Conservation (phyloP, 2,329 filamentous ascomycete genomes). For the Penicillium sp. region DNA sequence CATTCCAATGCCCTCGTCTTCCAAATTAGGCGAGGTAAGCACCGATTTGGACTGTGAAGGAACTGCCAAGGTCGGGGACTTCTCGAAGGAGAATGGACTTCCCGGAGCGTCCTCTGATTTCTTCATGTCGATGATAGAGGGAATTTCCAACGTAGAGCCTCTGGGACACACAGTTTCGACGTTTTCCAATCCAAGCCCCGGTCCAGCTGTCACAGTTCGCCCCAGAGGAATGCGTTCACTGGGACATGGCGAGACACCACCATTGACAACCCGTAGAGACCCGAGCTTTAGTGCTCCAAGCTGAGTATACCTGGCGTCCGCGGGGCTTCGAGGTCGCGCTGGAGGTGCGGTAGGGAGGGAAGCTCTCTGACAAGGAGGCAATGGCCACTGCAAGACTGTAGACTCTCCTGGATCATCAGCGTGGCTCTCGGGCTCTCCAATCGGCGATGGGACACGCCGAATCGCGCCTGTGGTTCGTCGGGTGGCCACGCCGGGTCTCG, state of each 20-base stretch:
- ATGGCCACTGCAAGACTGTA: constrained; percentile 19
- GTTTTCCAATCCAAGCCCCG: constrained; percentile 18
- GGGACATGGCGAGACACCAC: constrained; percentile 37
- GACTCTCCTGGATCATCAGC: constrained; percentile 13
- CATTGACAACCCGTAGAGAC: constrained; percentile 42
- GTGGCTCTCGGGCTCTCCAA: constrained; percentile 21
- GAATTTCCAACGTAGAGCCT: constrained; percentile 20
- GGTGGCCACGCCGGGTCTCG: constrained; percentile 36
- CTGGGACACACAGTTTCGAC: constrained; percentile 8
- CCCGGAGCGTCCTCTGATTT: constrained; percentile 26
- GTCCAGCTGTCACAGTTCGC: constrained; percentile 7
- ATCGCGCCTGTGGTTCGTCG: constrained; percentile 30
- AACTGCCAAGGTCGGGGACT: constrained; percentile 27
- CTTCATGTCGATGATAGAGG: constrained; percentile 14
- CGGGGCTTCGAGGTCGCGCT: constrained; percentile 26
- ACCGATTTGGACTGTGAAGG: constrained; percentile 8
- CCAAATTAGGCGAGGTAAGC: constrained; percentile 17
- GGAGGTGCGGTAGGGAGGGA: constrained; percentile 9
- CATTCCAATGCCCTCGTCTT: constrained; percentile 25
- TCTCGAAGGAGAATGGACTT: constrained; percentile 38
- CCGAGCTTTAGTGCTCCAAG: constrained; percentile 41
- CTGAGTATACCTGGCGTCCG: constrained; percentile 39
- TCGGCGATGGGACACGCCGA: constrained; percentile 24
- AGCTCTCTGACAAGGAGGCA: constrained; percentile 17
- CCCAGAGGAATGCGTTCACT: constrained; percentile 33